phyloP scores from a whole-genome alignment of 1,284 basidiomycete genomes.

The Paramarasmius palmivorus region DNA sequence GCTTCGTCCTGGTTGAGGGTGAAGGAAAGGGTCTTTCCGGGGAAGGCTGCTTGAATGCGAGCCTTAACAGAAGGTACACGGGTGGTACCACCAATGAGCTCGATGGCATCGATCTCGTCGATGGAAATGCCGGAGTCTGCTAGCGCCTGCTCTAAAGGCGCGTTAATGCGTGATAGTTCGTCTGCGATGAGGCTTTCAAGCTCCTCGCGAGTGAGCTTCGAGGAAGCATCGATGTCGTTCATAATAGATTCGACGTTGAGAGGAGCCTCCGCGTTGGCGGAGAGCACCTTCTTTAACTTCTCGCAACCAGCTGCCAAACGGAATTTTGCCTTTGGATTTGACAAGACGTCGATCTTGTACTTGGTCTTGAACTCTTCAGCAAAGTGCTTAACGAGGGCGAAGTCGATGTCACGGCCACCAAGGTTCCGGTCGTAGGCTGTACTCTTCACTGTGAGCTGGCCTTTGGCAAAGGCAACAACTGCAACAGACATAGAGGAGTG shows the following conservation, averaged over 20 bases:
- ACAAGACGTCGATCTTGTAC: conserved; percentile 93
- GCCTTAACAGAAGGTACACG: conserved; percentile 95
- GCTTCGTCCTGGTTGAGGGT: conserved; percentile 97
- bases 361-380: conserved; percentile 87
- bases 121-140: conserved; percentile 90
- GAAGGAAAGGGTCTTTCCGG: conserved; percentile 76
- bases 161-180: conserved; percentile 89
- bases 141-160: conserved; percentile 90
- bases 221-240: conserved; percentile 93
- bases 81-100: conserved; percentile 93
- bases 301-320: conserved; percentile 85
- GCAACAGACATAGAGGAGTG: conserved; percentile 86
- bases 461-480: conserved; percentile 90
- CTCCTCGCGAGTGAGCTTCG: conserved; percentile 89
- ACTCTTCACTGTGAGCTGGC: conserved; percentile 82
- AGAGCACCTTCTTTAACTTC: conserved; percentile 71
- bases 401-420: conserved; percentile 93
- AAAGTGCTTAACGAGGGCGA: conserved; percentile 85
- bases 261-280: conserved; percentile 84
- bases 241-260: conserved; percentile 92
- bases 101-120: conserved; percentile 88
- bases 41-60: conserved; percentile 86
- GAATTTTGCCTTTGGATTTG: conserved; percentile 90
- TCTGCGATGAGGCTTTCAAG: conserved; percentile 90
- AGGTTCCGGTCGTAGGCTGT: conserved; percentile 89